phyloP scores from a whole-genome alignment of 257 asterid species.

The Jacaranda copaia region DNA sequence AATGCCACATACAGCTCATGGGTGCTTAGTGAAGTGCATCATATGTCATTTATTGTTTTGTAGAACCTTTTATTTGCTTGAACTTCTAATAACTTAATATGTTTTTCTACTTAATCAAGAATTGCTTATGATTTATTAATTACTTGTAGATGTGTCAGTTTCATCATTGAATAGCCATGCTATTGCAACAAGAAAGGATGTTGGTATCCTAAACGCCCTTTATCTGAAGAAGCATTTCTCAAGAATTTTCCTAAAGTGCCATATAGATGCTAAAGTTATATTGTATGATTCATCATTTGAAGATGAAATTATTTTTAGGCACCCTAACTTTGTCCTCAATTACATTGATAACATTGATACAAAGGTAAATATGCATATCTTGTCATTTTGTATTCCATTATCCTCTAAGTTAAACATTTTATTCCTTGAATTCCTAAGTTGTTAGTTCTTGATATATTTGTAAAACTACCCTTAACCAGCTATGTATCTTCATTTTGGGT shows the following conservation, averaged over 20 bases:
- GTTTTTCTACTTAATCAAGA: conserved; percentile 17
- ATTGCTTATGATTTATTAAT: conserved; percentile 32
- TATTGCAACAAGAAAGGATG: conserved; percentile 96
- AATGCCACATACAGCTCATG: neutral
- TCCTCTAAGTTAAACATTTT: neutral
- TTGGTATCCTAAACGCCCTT: conserved; percentile 86
- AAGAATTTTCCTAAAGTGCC: conserved; percentile 89
- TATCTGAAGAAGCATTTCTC: conserved; percentile 89
- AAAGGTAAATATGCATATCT: conserved; percentile 56
- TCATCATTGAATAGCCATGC: conserved; percentile 98
- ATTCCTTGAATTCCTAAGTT: neutral
- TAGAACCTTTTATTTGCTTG: conserved; percentile 26
- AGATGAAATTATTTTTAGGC: conserved; percentile 89
- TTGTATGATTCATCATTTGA: conserved; percentile 87
- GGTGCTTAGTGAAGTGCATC: conserved; percentile 30
- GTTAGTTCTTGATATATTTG: conserved; percentile 23
- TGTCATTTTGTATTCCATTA: conserved; percentile 16
- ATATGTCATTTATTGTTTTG: conserved; percentile 26
- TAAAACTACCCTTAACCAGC: neutral
- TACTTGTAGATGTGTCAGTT: conserved; percentile 80
- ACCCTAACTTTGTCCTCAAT: conserved; percentile 90
- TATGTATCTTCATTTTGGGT: conserved; percentile 23
- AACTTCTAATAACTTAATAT: conserved; percentile 12
- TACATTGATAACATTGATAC: conserved; percentile 98
- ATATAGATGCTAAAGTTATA: conserved; percentile 80